Evolutionary conservation across 306 rosid species (phyloP).

Genomic region (Hippophae rhamnoides): DNA sequence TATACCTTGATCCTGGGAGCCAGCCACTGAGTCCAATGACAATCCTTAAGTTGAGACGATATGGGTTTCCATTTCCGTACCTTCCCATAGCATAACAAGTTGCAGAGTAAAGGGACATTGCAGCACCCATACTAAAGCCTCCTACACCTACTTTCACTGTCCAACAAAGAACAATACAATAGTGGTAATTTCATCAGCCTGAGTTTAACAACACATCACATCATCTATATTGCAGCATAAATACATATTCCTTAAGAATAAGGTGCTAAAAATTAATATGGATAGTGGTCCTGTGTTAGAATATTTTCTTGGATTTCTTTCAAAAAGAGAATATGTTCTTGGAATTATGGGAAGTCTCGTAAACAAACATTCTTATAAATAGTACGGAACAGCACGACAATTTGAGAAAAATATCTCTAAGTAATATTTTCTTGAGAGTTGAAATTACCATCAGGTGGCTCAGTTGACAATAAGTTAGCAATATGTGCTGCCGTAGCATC

Average conservation of each 20-base stretch:
- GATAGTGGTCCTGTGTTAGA: too few species aligned
- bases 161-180: conserved; percentile 17
- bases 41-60: conserved; percentile 69
- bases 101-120: conserved; percentile 91
- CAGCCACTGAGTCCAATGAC: conserved; percentile 94
- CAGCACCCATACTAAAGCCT: conserved; percentile 99
- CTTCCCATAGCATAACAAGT: conserved; percentile 87
- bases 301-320: too few species aligned
- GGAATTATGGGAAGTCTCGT: too few species aligned
- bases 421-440: conserved; percentile 4
- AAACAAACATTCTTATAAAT: too few species aligned
- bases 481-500: conserved; percentile 96
- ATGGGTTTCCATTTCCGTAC: conserved; percentile 72
- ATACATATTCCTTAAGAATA: too few species aligned
- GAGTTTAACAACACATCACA: conserved; percentile 3
- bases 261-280: too few species aligned
- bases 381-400: neutral
- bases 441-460: conserved; percentile 83
- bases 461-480: conserved; percentile 85
- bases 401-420: neutral
- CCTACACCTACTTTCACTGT: conserved; percentile 95
- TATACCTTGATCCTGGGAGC: conserved; percentile 99
- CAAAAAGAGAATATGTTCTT: too few species aligned
- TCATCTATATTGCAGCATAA: neutral
- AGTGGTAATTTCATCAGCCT: conserved; percentile 10